Evolutionary conservation across 306 rosid species (phyloP).

Genomic region (Ormosia emarginata): DNA sequence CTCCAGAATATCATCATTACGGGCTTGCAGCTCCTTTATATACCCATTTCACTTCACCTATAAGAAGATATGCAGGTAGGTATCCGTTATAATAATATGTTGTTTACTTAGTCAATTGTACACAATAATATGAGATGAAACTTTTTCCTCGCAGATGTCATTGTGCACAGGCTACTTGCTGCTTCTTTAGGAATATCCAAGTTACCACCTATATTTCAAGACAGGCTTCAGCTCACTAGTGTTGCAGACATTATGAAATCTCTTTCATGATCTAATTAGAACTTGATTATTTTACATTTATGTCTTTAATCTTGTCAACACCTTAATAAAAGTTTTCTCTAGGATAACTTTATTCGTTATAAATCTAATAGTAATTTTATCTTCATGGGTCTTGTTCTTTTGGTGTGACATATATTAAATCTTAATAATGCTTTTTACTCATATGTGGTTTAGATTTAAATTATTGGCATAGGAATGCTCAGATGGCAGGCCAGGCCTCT

Average conservation of each 20-base stretch:
- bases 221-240: constrained; percentile 67
- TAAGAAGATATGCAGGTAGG: constrained; percentile 94
- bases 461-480: constrained; percentile 94
- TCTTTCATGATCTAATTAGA: constrained; percentile 9
- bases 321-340: neutral
- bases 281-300: neutral
- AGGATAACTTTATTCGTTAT: neutral
- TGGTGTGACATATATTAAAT: neutral
- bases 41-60: constrained; percentile 97
- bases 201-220: constrained; percentile 78
- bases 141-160: constrained; percentile 63
- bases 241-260: constrained; percentile 77
- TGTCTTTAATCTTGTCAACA: neutral
- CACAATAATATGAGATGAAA: too few species aligned
- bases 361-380: neutral
- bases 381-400: neutral
- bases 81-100: constrained; percentile 12
- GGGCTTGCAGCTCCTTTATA: constrained; percentile 94
- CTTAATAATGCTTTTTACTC: constrained; percentile 6
- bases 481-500: constrained; percentile 93
- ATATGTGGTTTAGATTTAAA: constrained; percentile 67
- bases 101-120: too few species aligned
- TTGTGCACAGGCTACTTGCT: constrained; percentile 93
- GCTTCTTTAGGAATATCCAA: constrained; percentile 79
- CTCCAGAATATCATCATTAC: constrained; percentile 89